Percentiles rank a stretch among this genome's conserved stretches.
Conservation (phyloP, 164 flowering plant species). For the Vitis cinerea region DNA sequence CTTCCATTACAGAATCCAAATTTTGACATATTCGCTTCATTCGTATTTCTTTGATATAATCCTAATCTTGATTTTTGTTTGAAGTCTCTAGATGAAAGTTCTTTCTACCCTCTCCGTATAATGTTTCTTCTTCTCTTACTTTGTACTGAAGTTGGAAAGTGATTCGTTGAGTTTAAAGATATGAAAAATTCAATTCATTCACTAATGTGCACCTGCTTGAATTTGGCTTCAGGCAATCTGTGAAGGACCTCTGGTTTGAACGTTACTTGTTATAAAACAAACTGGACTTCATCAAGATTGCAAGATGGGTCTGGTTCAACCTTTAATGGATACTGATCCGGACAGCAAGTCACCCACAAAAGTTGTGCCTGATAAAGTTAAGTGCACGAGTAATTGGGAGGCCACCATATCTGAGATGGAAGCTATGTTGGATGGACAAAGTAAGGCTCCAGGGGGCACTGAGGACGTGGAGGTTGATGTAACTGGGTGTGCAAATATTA, state of each 20-base stretch:
- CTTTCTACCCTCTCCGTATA: neutral
- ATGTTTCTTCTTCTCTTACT: neutral
- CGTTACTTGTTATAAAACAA: neutral
- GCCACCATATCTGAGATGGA: conserved; percentile 32
- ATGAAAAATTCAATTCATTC: neutral
- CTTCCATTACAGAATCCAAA: too few relatives aligned
- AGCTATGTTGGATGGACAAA: conserved; percentile 23
- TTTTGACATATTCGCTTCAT: too few relatives aligned
- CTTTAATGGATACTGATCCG: conserved; percentile 14
- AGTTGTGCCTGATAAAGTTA: conserved; percentile 16
- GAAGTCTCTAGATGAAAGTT: too few relatives aligned
- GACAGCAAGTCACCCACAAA: conserved; percentile 15
- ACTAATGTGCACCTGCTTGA: neutral
- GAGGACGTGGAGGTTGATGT: conserved; percentile 49
- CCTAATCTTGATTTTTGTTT: too few relatives aligned
- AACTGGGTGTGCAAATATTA: conserved; percentile 25
- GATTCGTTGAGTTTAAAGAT: neutral
- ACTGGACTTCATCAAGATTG: neutral
- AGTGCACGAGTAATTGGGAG: conserved; percentile 33
- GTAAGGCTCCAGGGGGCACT: conserved; percentile 14
- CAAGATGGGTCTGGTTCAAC: conserved; percentile 41
- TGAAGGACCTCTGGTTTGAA: neutral
- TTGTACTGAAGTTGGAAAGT: neutral
- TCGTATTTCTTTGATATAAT: too few relatives aligned
- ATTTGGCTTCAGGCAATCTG: neutral